These are phyloP conservation scores for Fusarium cicatricum DNA, from an alignment of 2,329 filamentous ascomycete species.

Conservation along the genomic window DNA sequence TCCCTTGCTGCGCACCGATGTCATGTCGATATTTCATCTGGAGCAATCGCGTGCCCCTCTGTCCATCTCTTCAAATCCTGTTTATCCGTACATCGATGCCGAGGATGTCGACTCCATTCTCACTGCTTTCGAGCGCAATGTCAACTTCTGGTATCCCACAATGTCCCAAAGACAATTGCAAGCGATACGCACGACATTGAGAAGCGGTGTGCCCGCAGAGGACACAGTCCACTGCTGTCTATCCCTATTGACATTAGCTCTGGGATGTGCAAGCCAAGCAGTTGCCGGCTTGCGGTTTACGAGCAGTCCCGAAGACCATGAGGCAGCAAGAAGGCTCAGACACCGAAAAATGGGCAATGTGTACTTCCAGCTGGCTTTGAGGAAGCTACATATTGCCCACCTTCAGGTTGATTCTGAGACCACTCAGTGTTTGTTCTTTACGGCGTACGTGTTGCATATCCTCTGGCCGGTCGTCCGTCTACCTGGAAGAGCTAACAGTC, in stretches of 20 bases:
- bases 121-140: constrained; percentile 53
- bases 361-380: constrained; percentile 57
- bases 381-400: constrained; percentile 55
- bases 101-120: constrained; percentile 54
- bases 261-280: constrained; percentile 57
- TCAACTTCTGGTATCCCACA: constrained; percentile 64
- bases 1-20: constrained; percentile 52
- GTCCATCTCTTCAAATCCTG: constrained; percentile 44
- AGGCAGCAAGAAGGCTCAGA: constrained; percentile 43
- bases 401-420: constrained; percentile 56
- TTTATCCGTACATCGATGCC: constrained; percentile 53
- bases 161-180: constrained; percentile 52
- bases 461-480: accelerated
- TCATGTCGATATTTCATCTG: constrained; percentile 56
- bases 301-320: constrained; percentile 31
- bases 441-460: constrained; percentile 50
- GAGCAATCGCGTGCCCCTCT: constrained; percentile 54
- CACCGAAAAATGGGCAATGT: constrained; percentile 50
- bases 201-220: constrained; percentile 47
- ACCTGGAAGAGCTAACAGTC: accelerated
- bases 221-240: constrained; percentile 52
- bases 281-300: constrained; percentile 42
- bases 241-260: constrained; percentile 55
- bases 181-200: constrained; percentile 44
- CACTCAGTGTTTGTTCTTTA: constrained; percentile 60